Base-by-base conservation (phyloP, 2,329 filamentous ascomycete genomes). In the Epichloe aotearoae region DNA sequence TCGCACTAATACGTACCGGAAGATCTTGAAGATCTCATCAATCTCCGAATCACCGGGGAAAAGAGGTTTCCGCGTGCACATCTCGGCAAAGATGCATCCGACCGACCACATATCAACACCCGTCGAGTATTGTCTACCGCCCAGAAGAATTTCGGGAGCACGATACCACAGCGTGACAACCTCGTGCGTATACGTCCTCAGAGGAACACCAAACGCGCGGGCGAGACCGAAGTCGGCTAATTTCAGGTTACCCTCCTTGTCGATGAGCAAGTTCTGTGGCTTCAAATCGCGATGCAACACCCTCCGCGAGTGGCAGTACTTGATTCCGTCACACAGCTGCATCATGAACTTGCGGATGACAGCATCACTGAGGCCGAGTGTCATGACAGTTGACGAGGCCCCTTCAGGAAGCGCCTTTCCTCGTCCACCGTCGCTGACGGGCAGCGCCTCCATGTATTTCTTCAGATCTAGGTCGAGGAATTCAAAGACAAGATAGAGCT, bases 61-160 rank as follows among this genome's bases (percentile, higher is more conserved):
- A 42, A 95, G 75, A 5, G 89, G 88, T 70, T 94, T 95, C 61
- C 88, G 81, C 2, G 89, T 95, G 69, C 88, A 94, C 90, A 95
- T 95, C 69, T 95, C 89, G 10, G 90, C 89, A 66, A 95, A 95
- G 68, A 95, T 95, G 67, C 88, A 93, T 55, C 89, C 89, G 47
- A 90, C 83, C 34, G 87, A 93, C 89, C 89, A 95, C 86, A 95
- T 95, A 63, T 95, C 89, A 41, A 95, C 88, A 52, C 89, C 89
- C 14, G 89, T 95, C 14, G 87, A 93, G 71, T 95, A 95, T 66
- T 95, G 88, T 49, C 89, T 83, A 52, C 89, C 88, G 64, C 89
- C 89, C 2, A 95, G 80, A 19, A 95, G 76, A 68, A 95, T 94
- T 67, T 95, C 89, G 1, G 89, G 89, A 8, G 88, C 79, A 55